Base-by-base conservation (phyloP, 768 basidiomycete species). In the Kwoniella bestiolae region DNA sequence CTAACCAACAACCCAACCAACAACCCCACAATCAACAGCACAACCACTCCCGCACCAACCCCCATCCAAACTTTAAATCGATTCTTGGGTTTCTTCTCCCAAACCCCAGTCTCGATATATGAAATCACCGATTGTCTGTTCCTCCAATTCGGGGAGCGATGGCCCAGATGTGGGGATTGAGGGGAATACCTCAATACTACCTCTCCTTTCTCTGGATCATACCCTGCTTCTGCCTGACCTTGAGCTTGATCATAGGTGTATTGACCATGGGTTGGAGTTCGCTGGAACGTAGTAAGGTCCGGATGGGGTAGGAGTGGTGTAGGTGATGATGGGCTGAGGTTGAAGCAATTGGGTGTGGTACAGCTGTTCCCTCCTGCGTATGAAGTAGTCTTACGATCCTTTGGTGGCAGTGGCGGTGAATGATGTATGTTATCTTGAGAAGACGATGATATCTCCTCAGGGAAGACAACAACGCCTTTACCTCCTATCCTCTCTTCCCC, bases 101-200 rank as follows among this genome's bases (percentile, higher is more conserved):
- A 56, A 16, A 38, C 21, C 3, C 62, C 62, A 9, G 62, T 47
- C 14, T 45, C 32, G 12, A 63, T 35, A 35, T 63, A 57, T 16
- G 35, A 45, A 7, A 63, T 11, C 6, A 63, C 55, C 1, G 23
- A 28, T 26, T 63, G 62, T 26, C 62, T 18, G 38, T 57, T 56
- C 16, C 55, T 45, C 62, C 55, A 56, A 35, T 57, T 38, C 11
- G 62, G 62, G 2, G 62, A 63, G 32, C 62, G 26, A 29, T 63
- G 62, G 5, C 62, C 62, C 9, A 63, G 28, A 52, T 63, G 62
- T 34, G 62, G 62, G 34, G 62, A 63, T 52, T 56, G 62, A 18
- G 62, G 61, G 1, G 35, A 38, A 44, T 55, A 51, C n/a, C 25
- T 16, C 12, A 41, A 5, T 41, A 41, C 38, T 1, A 41, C 38